Conservation (phyloP, 2,329 filamentous ascomycete genomes). For the Xylaria sp. region DNA sequence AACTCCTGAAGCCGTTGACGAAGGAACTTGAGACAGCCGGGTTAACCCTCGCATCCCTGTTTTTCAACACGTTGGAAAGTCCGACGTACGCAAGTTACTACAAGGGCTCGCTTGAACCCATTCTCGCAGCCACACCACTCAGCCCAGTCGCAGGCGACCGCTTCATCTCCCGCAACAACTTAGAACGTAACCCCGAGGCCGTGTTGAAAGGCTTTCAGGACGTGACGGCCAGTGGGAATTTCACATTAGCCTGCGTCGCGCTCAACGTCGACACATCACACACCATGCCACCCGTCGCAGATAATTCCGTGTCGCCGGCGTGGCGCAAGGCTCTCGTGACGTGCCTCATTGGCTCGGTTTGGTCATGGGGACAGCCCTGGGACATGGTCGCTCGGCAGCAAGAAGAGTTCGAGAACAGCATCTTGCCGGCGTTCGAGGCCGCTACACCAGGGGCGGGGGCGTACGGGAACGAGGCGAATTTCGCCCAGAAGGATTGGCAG, state of each 20-base stretch:
- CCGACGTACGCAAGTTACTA: too few species aligned
- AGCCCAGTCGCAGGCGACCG: too few species aligned
- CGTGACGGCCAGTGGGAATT: conserved; percentile 42
- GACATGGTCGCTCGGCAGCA: conserved; percentile 11
- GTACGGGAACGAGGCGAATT: conserved; percentile 59
- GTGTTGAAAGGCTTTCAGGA: conserved; percentile 42
- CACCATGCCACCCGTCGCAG: conserved; percentile 27
- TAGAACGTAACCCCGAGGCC: background rate
- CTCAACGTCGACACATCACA: conserved; percentile 35
- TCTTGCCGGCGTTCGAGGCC: conserved; percentile 28
- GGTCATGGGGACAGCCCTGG: conserved; percentile 4
- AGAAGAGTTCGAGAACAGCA: conserved; percentile 19
- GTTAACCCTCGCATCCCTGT: background rate
- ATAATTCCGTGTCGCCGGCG: conserved; percentile 11
- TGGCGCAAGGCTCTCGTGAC: background rate
- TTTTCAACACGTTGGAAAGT: too few species aligned
- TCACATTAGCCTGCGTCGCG: conserved; percentile 38
- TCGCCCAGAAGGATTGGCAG: conserved; percentile 51
- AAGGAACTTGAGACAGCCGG: background rate
- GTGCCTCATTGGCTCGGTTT: background rate
- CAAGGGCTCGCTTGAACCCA: too few species aligned
- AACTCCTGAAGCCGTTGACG: too few species aligned
- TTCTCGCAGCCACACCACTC: too few species aligned
- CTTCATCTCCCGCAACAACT: too few species aligned
- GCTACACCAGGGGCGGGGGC: conserved; percentile 46